These are phyloP conservation scores for Diaporthe vaccinii DNA, from an alignment of 2,329 filamentous ascomycete genomes.

Conservation along the genomic window DNA sequence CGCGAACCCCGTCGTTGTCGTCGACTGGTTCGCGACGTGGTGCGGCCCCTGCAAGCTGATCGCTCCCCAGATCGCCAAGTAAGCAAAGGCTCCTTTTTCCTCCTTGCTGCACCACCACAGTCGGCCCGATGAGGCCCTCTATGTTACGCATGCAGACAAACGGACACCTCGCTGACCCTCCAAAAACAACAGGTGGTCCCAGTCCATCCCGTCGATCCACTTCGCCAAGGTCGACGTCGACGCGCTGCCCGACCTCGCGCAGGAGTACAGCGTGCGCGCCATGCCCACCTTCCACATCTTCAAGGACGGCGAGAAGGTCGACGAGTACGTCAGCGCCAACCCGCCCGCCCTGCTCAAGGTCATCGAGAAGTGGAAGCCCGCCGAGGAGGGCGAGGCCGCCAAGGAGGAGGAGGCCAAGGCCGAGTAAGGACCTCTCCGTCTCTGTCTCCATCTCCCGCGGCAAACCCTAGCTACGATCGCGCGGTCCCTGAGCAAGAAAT, in stretches of 20 bases:
- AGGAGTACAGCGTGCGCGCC: conserved; percentile 84
- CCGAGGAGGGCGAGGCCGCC: conserved; percentile 27
- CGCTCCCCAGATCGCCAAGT: conserved; percentile 79
- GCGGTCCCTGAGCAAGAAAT: conserved; percentile 11
- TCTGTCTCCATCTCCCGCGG: not conserved
- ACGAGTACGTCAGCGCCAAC: conserved; percentile 85
- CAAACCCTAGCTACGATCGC: not conserved
- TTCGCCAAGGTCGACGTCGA: conserved; percentile 97
- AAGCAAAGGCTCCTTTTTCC: conserved; percentile 48
- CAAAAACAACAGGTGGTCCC: conserved; percentile 64
- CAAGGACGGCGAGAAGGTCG: conserved; percentile 80
- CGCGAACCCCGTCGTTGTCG: conserved; percentile 69
- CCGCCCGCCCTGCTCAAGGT: conserved; percentile 72
- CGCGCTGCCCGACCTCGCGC: conserved; percentile 79
- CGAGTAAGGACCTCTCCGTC: conserved; percentile 30
- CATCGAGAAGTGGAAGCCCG: conserved; percentile 48
- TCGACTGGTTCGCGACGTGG: conserved; percentile 93
- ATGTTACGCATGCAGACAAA: not conserved
- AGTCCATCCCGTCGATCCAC: conserved; percentile 65
- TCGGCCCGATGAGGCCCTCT: not conserved
- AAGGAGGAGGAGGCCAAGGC: conserved; percentile 36
- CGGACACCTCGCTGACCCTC: conserved; percentile 6
- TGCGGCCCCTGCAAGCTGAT: conserved; percentile 97
- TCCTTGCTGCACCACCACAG: conserved; percentile 33
- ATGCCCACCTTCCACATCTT: conserved; percentile 95